A percentile compares a stretch with the other conserved stretches of the same genome.
Evolutionary conservation across 495 filamentous ascomycete species (phyloP).

Genomic region (Penicillium canescens): DNA sequence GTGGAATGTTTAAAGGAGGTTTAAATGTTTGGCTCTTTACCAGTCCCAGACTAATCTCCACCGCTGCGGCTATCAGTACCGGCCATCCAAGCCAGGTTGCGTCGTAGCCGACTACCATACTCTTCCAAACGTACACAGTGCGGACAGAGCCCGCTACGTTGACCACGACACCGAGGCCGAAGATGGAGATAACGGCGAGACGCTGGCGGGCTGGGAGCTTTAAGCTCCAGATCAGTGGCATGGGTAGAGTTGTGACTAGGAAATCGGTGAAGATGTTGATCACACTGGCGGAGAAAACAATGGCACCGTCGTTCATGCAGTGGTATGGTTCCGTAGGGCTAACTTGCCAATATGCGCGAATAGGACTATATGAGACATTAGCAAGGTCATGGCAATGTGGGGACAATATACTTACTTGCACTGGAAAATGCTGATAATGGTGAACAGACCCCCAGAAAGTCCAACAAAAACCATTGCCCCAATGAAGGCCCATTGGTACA

Average conservation of each 20-base stretch:
- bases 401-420: slow-evolving; percentile 48
- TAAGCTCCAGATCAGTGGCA: slow-evolving; percentile 57
- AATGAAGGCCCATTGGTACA: slow-evolving; percentile 45
- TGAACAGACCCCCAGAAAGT: slow-evolving; percentile 46
- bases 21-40: slow-evolving; percentile 38
- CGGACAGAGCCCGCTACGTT: slow-evolving; percentile 57
- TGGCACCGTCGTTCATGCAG: slow-evolving; percentile 51
- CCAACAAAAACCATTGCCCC: slow-evolving; percentile 45
- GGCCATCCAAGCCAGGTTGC: slow-evolving; percentile 55
- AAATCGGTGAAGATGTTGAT: slow-evolving; percentile 64
- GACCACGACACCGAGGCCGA: slow-evolving; percentile 58
- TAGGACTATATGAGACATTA: slow-evolving; percentile 39
- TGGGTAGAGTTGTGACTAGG: slow-evolving; percentile 55
- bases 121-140: slow-evolving; percentile 53
- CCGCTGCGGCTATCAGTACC: slow-evolving; percentile 49
- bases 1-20: background rate
- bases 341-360: slow-evolving; percentile 54
- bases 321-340: slow-evolving; percentile 31
- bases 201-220: slow-evolving; percentile 55
- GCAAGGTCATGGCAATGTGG: background rate
- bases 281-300: slow-evolving; percentile 54
- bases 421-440: slow-evolving; percentile 53
- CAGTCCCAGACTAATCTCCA: slow-evolving; percentile 62
- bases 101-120: slow-evolving; percentile 51
- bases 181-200: slow-evolving; percentile 57